Evolutionary conservation across 345 rosid genomes (phyloP), one percentile per base, ranked within the genome.

Genomic region (Brassica juncea): DNA sequence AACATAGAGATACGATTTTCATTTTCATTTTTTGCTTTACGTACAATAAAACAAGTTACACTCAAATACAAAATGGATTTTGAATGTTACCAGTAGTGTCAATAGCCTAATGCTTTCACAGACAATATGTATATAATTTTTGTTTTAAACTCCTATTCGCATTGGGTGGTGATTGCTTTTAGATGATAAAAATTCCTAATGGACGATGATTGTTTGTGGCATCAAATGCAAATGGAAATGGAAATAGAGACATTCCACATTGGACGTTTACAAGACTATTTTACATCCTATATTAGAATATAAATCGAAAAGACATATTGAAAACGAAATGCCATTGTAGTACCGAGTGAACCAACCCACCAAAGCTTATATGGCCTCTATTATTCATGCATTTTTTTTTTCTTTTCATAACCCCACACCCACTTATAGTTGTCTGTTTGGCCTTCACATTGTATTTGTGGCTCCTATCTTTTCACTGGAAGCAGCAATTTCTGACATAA

Each of bases 401-500:
- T 7, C 19, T 2, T 58, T 58, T 21, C 23, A 62, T 30, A 62
- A 31, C 39, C 67, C 23, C 67, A 62, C 37, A 30, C 2, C 66
- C 66, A 62, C 37, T 62, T 30, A 5, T 62, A 30, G 14, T 30
- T 28, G 65, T 60, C 16, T 10, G 0, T 11, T 5, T 12, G 12
- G 39, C 21, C 23, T 59, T 37, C 21, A 63, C 35, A 31, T 32
- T 63, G 6, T 63, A 63, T 63, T 7, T 31, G 68, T 63, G 68
- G 68, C 39, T 63, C 68, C 42, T 63, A 31, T 25, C 11, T 37
- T 57, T 76, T 39, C 67, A 6, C 65, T 8, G 44, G 28, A 54
- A 71, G 4, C 32, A 71, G 8, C 60, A 37, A 71, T 16, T 4
- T 14, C 25, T 77, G 25, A 64, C 27, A 42, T 71, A 23, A 39